Base-by-base conservation (phyloP, 371 early-diverging fungal species). In the Mortierella sp. region DNA sequence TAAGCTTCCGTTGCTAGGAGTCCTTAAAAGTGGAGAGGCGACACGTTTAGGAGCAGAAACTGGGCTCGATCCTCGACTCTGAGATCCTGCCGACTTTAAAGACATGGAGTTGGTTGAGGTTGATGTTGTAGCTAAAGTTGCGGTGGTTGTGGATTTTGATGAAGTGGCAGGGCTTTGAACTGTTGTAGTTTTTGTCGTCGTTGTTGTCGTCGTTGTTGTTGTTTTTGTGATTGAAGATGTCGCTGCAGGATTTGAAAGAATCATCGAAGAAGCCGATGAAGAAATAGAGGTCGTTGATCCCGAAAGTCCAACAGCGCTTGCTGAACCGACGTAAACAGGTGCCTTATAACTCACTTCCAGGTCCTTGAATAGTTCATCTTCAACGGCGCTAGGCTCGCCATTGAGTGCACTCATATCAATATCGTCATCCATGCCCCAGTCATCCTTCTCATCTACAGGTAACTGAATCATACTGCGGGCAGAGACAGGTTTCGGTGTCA, bases 281-380 rank as follows among this genome's bases (percentile, higher is more conserved):
- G 74, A 43, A 5, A 58, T 47, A 2, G 70, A 73, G 13, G 53
- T 52, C 1, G 70, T 70, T n/a, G 79, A 69, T 52, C 58, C 70
- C 3, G 64, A 52, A 15, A 65, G 11, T 15, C 63, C 76, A 1
- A 53, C 63, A 13, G 63, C 64, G 15, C 24, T 28, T 36, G 38
- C 22, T 3, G 45, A 16, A 3, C 73, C 74, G 24, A 80, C 81
- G 65, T 80, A 75, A n/a, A 60, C 62, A 1, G 81, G 81, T 8
- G 67, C 67, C 45, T 65, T 79, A 61, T 80, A 80, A 2, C 57
- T 28, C 38, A 80, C 81, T 24, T 72, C 75, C 66, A 80, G 48
- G 69, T 80, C 81, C 68, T 75, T 74, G 45, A 80, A 80, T 16
- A 80, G 65, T 9, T 80, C 75, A 24, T 80, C 81, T 48, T 74